A percentile compares a stretch with the other conserved stretches of the same genome.
phyloP scores from a whole-genome alignment of 371 early-diverging fungal species.

The Mortierella sp. region DNA sequence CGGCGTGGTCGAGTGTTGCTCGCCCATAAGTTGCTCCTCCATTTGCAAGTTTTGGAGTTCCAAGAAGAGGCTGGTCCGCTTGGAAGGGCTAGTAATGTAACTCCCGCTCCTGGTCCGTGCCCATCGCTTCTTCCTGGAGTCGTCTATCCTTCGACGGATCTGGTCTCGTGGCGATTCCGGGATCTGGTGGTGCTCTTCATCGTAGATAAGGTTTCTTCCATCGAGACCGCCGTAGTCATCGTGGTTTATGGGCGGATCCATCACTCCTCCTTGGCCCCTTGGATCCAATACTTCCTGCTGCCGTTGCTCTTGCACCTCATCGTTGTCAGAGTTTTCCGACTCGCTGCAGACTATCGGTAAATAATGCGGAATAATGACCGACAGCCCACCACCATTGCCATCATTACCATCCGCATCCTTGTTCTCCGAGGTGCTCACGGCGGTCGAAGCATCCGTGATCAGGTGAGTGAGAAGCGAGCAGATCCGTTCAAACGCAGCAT shows the following conservation, averaged over 20 bases:
- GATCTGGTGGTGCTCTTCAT: neutral
- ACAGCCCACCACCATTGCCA: neutral
- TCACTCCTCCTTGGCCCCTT: neutral
- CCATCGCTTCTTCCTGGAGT: neutral
- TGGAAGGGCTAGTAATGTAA: slow-evolving; percentile 11
- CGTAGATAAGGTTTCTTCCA: neutral
- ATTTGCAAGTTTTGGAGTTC: slow-evolving; percentile 37
- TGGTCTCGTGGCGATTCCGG: no score
- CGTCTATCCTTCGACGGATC: slow-evolving; percentile 1
- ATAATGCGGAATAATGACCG: slow-evolving; percentile 1
- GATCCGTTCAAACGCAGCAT: slow-evolving; percentile 43
- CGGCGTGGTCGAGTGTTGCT: neutral
- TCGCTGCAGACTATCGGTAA: slow-evolving; percentile 13
- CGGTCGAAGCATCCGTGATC: slow-evolving; percentile 48
- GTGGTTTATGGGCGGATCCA: neutral
- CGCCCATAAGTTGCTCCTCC: neutral
- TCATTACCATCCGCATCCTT: neutral
- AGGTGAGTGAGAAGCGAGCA: slow-evolving; percentile 38
- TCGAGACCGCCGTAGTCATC: neutral
- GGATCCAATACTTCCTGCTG: slow-evolving; percentile 1
- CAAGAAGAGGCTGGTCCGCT: slow-evolving; percentile 45
- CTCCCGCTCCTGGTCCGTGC: slow-evolving; percentile 11
- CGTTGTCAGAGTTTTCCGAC: slow-evolving; percentile 24
- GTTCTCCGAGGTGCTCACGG: slow-evolving; percentile 11
- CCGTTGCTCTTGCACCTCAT: neutral